Base-by-base conservation (phyloP, 192 early-diverging fungal species). In the Linnemannia schmuckeri region DNA sequence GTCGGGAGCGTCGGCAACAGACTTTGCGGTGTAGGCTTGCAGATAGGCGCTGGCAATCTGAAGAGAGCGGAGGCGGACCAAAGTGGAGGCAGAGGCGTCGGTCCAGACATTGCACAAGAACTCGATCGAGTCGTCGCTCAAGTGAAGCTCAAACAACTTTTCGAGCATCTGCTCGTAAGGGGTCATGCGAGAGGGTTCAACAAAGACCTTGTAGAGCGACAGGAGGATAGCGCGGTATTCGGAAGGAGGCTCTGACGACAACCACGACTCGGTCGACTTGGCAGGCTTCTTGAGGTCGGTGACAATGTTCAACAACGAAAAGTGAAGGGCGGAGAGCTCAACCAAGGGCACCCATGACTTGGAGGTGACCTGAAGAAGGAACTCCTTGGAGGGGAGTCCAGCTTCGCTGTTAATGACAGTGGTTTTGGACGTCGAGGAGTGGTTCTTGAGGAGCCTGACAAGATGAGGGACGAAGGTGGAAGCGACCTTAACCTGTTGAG, bases 41-140 rank as follows among this genome's bases (percentile, higher is more conserved):
- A 93, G 77, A 74, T 92, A 91, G 17, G 92, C 89, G 55, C 85
- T 85, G 70, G 93, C 92, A 37, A 93, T 82, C 69, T 94, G 90
- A 52, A 96, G 85, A 7, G 92, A 88, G 74, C 92, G 93, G 5
- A 89, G 80, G 61, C 88, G 90, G 54, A 85, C 87, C 78, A 78
- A 68, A 49, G 70, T 63, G 3, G 38, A 42, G 33, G 77, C 77
- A n/a, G 68, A 54, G 54, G 52, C 41, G 40, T 82, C 69, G 24
- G 85, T 89, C 91, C 90, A 92, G 18, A 88, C 44, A 41, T 79
- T 88, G 52, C 82, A 87, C 33, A 91, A 79, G 52, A 92, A 92
- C 37, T 88, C 78, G n/a, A 91, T 68, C 0, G 81, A 69, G 61
- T 88, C 82, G 22, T 81, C 79, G 24, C 78, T 76, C 33, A 91